These are phyloP conservation scores for Talaromyces sp. DNA, from an alignment of 2,329 filamentous ascomycete genomes.

Conservation along the genomic window DNA sequence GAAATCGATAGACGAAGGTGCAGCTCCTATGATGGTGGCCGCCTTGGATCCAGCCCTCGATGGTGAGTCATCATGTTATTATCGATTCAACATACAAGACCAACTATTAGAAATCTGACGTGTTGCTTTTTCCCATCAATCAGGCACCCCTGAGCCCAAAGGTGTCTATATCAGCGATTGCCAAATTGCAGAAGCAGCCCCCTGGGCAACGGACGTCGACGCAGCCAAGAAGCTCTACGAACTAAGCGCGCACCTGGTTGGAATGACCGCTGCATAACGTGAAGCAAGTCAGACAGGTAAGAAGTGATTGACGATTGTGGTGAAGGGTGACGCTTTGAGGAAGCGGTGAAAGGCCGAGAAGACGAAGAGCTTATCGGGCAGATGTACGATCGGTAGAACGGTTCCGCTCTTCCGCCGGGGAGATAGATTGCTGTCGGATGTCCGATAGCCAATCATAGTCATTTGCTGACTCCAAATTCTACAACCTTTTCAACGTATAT, in stretches of 20 bases:
- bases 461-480: background rate
- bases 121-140: background rate
- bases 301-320: background rate
- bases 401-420: slow-evolving; percentile 10
- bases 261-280: background rate
- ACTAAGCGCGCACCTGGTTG: slow-evolving; percentile 2
- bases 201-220: slow-evolving; percentile 36
- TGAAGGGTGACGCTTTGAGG: background rate
- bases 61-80: slow-evolving; percentile 11
- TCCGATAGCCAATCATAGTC: slow-evolving; percentile 10
- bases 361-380: background rate
- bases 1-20: slow-evolving; percentile 43
- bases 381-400: background rate
- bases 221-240: slow-evolving; percentile 17
- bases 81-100: background rate
- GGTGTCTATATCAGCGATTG: slow-evolving; percentile 35
- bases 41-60: slow-evolving; percentile 43
- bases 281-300: background rate
- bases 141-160: slow-evolving; percentile 15
- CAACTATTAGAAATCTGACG: slow-evolving; percentile 10
- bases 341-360: background rate
- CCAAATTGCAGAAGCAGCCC: slow-evolving; percentile 27
- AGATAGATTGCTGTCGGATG: slow-evolving; percentile 12
- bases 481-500: background rate
- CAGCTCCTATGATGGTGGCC: slow-evolving; percentile 42